A percentile compares a stretch with the other conserved stretches of the same genome.
phyloP scores from a whole-genome alignment of 2,329 filamentous ascomycete species.

The Colletotrichum sp. region DNA sequence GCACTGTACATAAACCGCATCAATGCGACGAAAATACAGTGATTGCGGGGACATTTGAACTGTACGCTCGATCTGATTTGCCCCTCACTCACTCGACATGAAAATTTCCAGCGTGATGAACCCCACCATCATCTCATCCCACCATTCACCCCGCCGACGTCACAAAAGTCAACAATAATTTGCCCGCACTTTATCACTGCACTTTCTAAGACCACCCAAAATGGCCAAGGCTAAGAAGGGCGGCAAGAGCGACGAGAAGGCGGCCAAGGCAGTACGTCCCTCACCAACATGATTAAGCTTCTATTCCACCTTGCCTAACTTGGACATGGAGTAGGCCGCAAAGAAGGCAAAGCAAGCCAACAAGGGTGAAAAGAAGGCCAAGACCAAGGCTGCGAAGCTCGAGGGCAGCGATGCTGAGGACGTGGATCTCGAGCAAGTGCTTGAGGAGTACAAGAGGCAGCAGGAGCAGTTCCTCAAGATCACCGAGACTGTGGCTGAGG shows the following conservation, averaged over 20 bases:
- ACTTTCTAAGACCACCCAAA: not conserved
- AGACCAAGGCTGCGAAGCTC: conserved; percentile 70
- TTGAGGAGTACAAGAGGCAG: conserved; percentile 90
- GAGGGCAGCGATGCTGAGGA: conserved; percentile 91
- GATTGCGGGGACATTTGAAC: not conserved
- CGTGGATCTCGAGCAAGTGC: conserved; percentile 88
- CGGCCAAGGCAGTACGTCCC: conserved; percentile 50
- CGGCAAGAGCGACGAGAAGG: conserved; percentile 50
- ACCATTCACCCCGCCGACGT: conserved; percentile 18
- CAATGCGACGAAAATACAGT: not conserved
- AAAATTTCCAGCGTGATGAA: conserved; percentile 14
- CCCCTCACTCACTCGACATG: conserved; percentile 8
- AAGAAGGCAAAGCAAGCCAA: conserved; percentile 83
- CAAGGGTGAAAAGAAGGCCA: conserved; percentile 87
- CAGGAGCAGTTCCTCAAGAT: conserved; percentile 95
- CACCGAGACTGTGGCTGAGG: conserved; percentile 76
- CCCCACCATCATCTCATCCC: conserved; percentile 19
- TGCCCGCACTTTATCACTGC: not conserved
- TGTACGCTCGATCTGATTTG: conserved; percentile 3
- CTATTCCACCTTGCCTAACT: conserved; percentile 25
- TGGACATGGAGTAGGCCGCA: conserved; percentile 47
- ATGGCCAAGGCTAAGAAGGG: conserved; percentile 61
- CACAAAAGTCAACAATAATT: conserved; percentile 1
- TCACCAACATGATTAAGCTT: not conserved
- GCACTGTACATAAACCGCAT: not conserved